These are phyloP conservation scores for Exophiala sideris DNA, from an alignment of 2,329 filamentous ascomycete genomes.

Conservation along the genomic window DNA sequence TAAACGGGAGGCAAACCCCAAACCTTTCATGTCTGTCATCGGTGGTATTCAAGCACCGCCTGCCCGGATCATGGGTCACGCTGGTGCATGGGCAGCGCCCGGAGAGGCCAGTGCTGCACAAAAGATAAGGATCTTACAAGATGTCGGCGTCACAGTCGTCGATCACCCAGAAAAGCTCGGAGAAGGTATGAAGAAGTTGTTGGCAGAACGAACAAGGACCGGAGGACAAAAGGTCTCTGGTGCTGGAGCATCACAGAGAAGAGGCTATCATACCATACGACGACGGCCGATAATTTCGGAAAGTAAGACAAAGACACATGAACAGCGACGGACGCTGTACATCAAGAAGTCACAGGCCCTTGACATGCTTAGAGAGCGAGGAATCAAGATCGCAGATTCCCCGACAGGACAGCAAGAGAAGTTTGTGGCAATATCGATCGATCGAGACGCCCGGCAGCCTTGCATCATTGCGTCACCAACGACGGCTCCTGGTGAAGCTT, in stretches of 20 bases:
- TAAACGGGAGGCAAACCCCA: conserved; percentile 56
- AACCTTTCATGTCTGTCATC: conserved; percentile 72
- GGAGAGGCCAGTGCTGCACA: conserved; percentile 62
- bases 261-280: conserved; percentile 51
- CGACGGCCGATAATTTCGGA: conserved; percentile 28
- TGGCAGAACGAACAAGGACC: conserved; percentile 42
- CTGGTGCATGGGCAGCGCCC: conserved; percentile 67
- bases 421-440: conserved; percentile 62
- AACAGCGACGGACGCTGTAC: conserved; percentile 53
- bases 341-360: conserved; percentile 54
- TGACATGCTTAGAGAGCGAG: conserved; percentile 53
- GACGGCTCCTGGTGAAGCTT: conserved; percentile 41
- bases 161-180: conserved; percentile 76
- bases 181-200: conserved; percentile 60
- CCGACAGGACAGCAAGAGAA: conserved; percentile 40
- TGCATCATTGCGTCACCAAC: conserved; percentile 61
- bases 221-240: conserved; percentile 36
- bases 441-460: conserved; percentile 60
- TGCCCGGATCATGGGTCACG: conserved; percentile 73
- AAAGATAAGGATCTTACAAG: conserved; percentile 66
- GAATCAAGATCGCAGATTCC: conserved; percentile 44
- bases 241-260: conserved; percentile 40
- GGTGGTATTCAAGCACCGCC: conserved; percentile 63
- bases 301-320: neutral
- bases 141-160: conserved; percentile 66